Evolutionary conservation across 2,329 filamentous ascomycete species (phyloP), one percentile per base, ranked within the genome.

Genomic region (Tolypocladium cylindrosporum): DNA sequence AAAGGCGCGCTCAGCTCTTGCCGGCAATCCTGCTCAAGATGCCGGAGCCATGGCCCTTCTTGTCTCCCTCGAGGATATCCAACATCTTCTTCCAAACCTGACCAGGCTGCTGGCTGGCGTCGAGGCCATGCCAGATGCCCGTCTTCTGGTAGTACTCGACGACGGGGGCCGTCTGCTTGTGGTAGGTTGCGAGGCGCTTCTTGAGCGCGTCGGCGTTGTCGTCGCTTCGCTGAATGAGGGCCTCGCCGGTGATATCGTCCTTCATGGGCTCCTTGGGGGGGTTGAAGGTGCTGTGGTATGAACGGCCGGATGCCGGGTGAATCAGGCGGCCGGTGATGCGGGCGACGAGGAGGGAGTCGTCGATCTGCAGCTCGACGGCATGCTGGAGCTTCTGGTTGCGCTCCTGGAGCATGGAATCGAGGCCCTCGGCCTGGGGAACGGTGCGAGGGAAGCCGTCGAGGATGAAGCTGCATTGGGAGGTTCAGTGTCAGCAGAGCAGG

Each of bases 251-350:
- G 65, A 97, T 76, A 75, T 99, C 94, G 76, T 99, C 94, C 73
- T 86, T 96, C 94, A 97, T 97, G 64, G 83, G 69, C 68, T 85
- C 78, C 85, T 97, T 96, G 69, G 94, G 94, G 55, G 94, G 94
- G 85, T 97, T 97, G 87, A 99, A 99, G 75, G 94, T 89, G 77
- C 88, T 94, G 86, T 99, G 94, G 81, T 99, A 99, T 66, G 90
- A 91, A 71, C 94, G 91, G 65, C 94, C 94, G 58, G 92, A 97
- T 56, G 93, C 93, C 59, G 93, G 93, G 82, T 99, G 94, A 67
- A 99, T 82, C 61, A 99, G 82, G 69, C 94, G 93, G 69, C 94
- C 94, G 61, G 94, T 99, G 76, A 99, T 97, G 71, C 94, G 90
- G 65, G 92, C 87, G 61, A 99, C 93, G 60, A 99, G 86, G 59